A percentile compares a stretch with the other conserved stretches of the same genome.
These are phyloP conservation scores for Fusarium keratoplasticum DNA, from an alignment of 2,329 filamentous ascomycete species.

Conservation along the genomic window DNA sequence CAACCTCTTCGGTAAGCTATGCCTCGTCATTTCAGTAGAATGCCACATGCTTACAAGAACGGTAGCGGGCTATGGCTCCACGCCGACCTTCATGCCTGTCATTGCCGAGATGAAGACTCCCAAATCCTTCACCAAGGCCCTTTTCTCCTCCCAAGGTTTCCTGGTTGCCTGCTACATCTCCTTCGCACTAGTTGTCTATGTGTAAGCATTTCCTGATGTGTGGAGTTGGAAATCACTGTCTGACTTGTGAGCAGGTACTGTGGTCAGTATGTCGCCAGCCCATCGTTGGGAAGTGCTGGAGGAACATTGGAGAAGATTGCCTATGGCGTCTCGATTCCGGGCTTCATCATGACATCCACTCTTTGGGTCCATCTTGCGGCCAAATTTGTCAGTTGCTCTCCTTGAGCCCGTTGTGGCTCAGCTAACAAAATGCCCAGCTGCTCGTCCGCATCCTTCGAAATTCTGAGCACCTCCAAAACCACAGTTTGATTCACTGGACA, in stretches of 20 bases:
- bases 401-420: background rate
- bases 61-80: slow-evolving; percentile 35
- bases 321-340: slow-evolving; percentile 40
- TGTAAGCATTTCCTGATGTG: slow-evolving; percentile 1
- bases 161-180: slow-evolving; percentile 27
- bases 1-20: slow-evolving; percentile 41
- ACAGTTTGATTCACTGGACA: slow-evolving; percentile 41
- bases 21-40: background rate
- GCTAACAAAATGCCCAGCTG: slow-evolving; percentile 19
- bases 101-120: slow-evolving; percentile 40
- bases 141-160: slow-evolving; percentile 29
- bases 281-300: slow-evolving; percentile 52
- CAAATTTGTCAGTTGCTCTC: slow-evolving; percentile 20
- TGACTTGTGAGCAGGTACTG: slow-evolving; percentile 47
- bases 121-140: slow-evolving; percentile 25
- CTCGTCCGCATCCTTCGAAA: slow-evolving; percentile 42
- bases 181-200: slow-evolving; percentile 32
- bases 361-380: slow-evolving; percentile 41
- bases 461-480: slow-evolving; percentile 40
- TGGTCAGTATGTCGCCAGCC: slow-evolving; percentile 56
- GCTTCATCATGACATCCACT: slow-evolving; percentile 42
- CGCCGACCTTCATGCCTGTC: slow-evolving; percentile 40
- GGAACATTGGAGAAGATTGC: slow-evolving; percentile 37
- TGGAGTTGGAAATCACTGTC: background rate
- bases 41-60: background rate